Conservation (phyloP, 805 yeast species). For the Candida montana region DNA sequence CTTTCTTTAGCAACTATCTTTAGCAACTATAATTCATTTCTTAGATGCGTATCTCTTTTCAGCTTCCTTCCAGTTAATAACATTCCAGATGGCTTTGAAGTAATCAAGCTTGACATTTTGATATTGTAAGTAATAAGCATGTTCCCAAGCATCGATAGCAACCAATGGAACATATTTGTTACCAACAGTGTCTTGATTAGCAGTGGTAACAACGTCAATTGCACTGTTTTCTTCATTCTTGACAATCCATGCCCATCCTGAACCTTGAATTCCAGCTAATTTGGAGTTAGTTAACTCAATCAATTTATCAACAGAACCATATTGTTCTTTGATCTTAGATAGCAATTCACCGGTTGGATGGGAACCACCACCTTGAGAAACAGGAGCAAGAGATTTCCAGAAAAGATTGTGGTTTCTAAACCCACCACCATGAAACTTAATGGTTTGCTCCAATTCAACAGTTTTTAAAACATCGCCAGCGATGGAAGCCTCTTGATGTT, state of each 20-base stretch:
- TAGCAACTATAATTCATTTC: too few relatives aligned
- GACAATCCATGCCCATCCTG: constrained; percentile 93
- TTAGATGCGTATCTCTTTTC: constrained; percentile 61
- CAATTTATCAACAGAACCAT: constrained; percentile 69
- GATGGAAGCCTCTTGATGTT: constrained; percentile 58
- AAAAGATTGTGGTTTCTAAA: constrained; percentile 78
- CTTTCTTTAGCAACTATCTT: too few relatives aligned
- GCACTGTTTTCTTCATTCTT: constrained; percentile 73
- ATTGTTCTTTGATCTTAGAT: constrained; percentile 55
- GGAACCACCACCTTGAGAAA: constrained; percentile 70
- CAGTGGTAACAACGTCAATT: constrained; percentile 72
- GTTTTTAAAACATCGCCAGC: constrained; percentile 55
- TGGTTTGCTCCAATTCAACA: constrained; percentile 60
- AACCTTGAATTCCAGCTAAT: constrained; percentile 87
- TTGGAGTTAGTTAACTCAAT: constrained; percentile 57
- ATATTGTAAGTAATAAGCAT: constrained; percentile 91
- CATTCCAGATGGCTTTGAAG: constrained; percentile 92
- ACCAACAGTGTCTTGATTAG: constrained; percentile 85
- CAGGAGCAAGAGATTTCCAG: constrained; percentile 86
- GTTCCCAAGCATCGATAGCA: constrained; percentile 96
- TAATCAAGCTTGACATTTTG: constrained; percentile 87
- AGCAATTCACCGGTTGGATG: constrained; percentile 50
- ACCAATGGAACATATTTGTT: constrained; percentile 60
- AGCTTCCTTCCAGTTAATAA: constrained; percentile 90
- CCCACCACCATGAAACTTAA: constrained; percentile 94